A percentile compares a stretch with the other conserved stretches of the same genome.
phyloP scores from a whole-genome alignment of 345 rosid species.

The Boechera divaricarpa region DNA sequence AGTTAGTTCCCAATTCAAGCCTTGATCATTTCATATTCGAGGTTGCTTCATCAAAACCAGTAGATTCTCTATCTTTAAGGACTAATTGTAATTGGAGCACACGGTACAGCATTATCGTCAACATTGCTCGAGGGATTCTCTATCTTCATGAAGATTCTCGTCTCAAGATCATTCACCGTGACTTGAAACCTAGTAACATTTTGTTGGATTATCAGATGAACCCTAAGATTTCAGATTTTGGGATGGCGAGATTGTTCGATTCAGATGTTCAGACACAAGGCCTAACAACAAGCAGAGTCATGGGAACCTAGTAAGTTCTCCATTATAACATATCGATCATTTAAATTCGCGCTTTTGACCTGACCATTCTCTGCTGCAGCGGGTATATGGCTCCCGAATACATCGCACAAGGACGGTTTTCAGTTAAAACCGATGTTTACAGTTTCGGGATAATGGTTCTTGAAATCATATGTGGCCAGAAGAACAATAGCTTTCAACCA shows the following conservation, averaged over 20 bases:
- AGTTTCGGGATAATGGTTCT: slow-evolving; percentile 57
- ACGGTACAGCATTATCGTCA: slow-evolving; percentile 16
- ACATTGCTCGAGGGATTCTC: slow-evolving; percentile 37
- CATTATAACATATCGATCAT: not conserved
- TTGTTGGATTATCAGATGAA: slow-evolving; percentile 51
- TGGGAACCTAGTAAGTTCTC: slow-evolving; percentile 24
- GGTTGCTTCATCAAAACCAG: not conserved
- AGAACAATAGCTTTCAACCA: slow-evolving; percentile 44
- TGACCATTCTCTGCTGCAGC: slow-evolving; percentile 9
- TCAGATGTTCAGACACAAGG: slow-evolving; percentile 42
- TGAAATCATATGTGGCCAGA: slow-evolving; percentile 50
- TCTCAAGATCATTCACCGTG: slow-evolving; percentile 41
- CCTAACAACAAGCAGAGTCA: slow-evolving; percentile 47
- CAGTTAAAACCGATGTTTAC: slow-evolving; percentile 52
- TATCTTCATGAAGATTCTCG: slow-evolving; percentile 52
- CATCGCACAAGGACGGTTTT: slow-evolving; percentile 46
- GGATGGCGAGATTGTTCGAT: slow-evolving; percentile 50
- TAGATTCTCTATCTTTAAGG: not conserved
- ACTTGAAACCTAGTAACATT: slow-evolving; percentile 39
- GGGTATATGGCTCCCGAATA: slow-evolving; percentile 57
- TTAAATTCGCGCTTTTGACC: not conserved
- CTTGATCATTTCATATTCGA: slow-evolving; percentile 46
- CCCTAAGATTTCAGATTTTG: slow-evolving; percentile 59
- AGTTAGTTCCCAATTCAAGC: slow-evolving; percentile 52
- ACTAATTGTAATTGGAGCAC: slow-evolving; percentile 7